Evolutionary conservation across 257 asterid species (phyloP), one percentile per base, ranked within the genome.

Genomic region (Echium plantagineum): DNA sequence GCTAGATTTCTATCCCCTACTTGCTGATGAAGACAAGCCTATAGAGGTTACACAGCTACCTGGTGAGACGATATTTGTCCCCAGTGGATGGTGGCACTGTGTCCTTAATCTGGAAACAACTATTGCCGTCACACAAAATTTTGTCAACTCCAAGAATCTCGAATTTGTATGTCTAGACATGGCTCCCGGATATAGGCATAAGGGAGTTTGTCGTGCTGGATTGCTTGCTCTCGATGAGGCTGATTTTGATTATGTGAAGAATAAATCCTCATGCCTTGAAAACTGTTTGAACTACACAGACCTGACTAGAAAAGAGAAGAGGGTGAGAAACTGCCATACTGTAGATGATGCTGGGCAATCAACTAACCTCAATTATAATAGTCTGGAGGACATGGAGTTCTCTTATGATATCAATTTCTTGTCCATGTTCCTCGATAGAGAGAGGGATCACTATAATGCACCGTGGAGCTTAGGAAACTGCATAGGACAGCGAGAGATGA

Each of bases 61-160:
- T 60, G 98, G 98, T 18, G 97, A 93, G 78, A 93, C 97, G 54
- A 82, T 93, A 83, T 89, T 70, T 74, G 98, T 93, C 19, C 98
- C 98, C 52, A 93, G 94, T 75, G 98, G 98, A 57, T 93, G 98
- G 98, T 93, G 98, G 98, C 98, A 93, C 80, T 93, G 98, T 72
- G 90, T 93, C 61, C 80, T 93, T 63, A 93, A 88, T 76, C 71
- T 93, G 82, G 98, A 93, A 80, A 84, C 95, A 21, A 78, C 89
- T 57, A 68, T 93, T 68, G 98, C 97, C 30, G 91, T 93, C 66
- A 93, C 98, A 12, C 98, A 93, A 74, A 93, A 93, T 77, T 93
- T 76, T 75, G 95, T 86, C 22, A 86, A 84, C 74, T 78, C 95
- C 73, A 86, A 78, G 69, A 93, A 86, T 78, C 85, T 93, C 32